Evolutionary conservation across 768 basidiomycete genomes (phyloP).

Genomic region (Mycena kentingensis): DNA sequence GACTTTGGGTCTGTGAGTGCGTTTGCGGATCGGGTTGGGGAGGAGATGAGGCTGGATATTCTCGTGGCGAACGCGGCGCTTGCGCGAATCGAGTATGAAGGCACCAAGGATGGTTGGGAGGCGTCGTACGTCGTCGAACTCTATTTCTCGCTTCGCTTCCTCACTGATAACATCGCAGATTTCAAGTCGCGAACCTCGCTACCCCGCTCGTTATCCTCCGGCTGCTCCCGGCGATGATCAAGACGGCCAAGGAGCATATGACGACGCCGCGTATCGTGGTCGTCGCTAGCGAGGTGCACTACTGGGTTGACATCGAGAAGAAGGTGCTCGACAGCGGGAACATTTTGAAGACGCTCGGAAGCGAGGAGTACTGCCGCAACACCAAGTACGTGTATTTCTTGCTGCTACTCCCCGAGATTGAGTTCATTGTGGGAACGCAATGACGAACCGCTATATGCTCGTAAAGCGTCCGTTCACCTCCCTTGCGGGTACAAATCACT

Average conservation of each 20-base stretch:
- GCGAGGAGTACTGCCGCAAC: constrained; percentile 33
- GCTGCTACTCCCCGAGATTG: background rate
- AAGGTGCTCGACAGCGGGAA: constrained; percentile 27
- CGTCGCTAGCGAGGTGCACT: constrained; percentile 46
- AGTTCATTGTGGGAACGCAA: constrained; percentile 10
- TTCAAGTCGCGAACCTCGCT: background rate
- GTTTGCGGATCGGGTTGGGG: constrained; percentile 39
- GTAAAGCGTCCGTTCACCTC: constrained; percentile 34
- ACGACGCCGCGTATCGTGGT: constrained; percentile 41
- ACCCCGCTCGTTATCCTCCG: constrained; percentile 28
- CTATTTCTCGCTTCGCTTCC: constrained; percentile 40
- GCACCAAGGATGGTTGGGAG: constrained; percentile 51
- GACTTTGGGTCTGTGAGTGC: constrained; percentile 42
- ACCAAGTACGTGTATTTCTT: constrained; percentile 23
- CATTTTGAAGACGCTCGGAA: constrained; percentile 33
- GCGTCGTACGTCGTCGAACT: constrained; percentile 37
- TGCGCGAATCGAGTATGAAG: constrained; percentile 7
- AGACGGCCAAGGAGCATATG: constrained; percentile 34
- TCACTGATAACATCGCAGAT: constrained; percentile 16
- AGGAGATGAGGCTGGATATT: constrained; percentile 43
- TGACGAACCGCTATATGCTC: constrained; percentile 29
- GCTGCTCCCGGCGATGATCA: constrained; percentile 43
- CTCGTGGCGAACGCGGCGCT: constrained; percentile 48
- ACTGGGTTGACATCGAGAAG: constrained; percentile 29
- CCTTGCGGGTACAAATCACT: background rate